Conservation (phyloP, 495 filamentous ascomycete species). For the Penicillium odoratum region DNA sequence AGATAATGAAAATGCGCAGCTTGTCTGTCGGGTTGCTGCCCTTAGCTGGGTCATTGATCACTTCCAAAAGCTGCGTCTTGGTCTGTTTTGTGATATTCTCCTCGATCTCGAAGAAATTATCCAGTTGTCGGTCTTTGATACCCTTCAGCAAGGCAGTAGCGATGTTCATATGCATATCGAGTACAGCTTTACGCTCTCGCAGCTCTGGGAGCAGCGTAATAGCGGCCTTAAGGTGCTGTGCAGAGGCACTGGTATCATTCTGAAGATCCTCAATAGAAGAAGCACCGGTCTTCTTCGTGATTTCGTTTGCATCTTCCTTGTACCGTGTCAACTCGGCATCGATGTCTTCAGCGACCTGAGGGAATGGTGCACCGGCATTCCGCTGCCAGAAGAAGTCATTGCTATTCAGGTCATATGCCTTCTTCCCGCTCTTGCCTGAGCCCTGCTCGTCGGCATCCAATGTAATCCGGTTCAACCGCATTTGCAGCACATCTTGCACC, state of each 20-base stretch:
- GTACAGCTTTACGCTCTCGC: constrained; percentile 81
- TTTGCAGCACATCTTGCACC: constrained; percentile 89
- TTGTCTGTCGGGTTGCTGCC: constrained; percentile 86
- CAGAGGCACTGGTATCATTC: constrained; percentile 81
- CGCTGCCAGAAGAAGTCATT: constrained; percentile 98
- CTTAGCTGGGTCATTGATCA: constrained; percentile 78
- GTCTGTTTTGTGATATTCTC: constrained; percentile 92
- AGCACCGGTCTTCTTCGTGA: constrained; percentile 93
- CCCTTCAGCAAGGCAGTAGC: constrained; percentile 81
- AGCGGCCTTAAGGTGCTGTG: constrained; percentile 92
- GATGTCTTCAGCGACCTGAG: constrained; percentile 95
- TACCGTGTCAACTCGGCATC: constrained; percentile 89
- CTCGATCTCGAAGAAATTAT: constrained; percentile 95
- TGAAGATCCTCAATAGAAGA: constrained; percentile 92
- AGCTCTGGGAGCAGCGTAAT: constrained; percentile 92
- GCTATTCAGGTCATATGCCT: constrained; percentile 82
- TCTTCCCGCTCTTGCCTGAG: constrained; percentile 71
- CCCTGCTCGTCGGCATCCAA: constrained; percentile 80
- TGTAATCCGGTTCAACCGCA: constrained; percentile 96
- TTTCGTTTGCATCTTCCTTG: constrained; percentile 91
- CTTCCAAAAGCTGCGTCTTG: constrained; percentile 84
- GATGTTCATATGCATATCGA: constrained; percentile 99
- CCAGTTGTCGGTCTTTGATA: constrained; percentile 91
- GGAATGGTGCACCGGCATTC: constrained; percentile 91
- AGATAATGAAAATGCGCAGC: constrained; percentile 91